A percentile compares a stretch with the other conserved stretches of the same genome.
phyloP scores from a whole-genome alignment of 768 basidiomycete species.

The Psilocybe cyanescens region DNA sequence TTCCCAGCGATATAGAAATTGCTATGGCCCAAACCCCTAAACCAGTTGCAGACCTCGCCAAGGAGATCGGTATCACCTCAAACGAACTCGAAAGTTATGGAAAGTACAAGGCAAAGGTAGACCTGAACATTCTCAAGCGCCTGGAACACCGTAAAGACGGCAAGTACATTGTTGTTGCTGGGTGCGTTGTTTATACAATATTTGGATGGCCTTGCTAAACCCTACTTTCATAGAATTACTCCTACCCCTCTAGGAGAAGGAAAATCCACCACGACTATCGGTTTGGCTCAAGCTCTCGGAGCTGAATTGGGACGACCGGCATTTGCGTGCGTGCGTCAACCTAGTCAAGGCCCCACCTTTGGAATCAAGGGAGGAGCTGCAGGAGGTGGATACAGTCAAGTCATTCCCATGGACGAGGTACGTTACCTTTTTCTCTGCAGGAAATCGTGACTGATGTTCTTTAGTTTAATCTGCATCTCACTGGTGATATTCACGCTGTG shows the following conservation, averaged over 20 bases:
- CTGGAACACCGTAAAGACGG: conserved; percentile 86
- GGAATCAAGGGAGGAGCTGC: conserved; percentile 99
- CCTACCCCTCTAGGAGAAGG: conserved; percentile 98
- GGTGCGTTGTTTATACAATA: conserved; percentile 47
- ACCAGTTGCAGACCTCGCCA: conserved; percentile 79
- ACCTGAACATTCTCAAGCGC: conserved; percentile 85
- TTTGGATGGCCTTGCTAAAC: conserved; percentile 9
- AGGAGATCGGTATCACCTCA: conserved; percentile 84
- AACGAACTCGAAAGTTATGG: conserved; percentile 95
- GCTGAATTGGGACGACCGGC: conserved; percentile 92
- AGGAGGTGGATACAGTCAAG: conserved; percentile 97
- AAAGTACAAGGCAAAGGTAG: conserved; percentile 96
- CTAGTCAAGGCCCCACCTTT: conserved; percentile 98
- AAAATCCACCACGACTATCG: conserved; percentile 97
- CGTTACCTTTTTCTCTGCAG: conserved; percentile 7
- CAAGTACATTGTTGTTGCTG: conserved; percentile 96
- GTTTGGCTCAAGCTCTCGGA: conserved; percentile 93
- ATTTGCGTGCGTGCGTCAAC: conserved; percentile 97
- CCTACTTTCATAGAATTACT: conserved; percentile 66
- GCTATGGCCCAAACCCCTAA: conserved; percentile 95
- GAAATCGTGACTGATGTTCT: conserved; percentile 4
- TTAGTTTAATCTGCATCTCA: conserved; percentile 94
- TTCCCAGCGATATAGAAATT: conserved; percentile 97
- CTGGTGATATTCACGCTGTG: conserved; percentile 97
- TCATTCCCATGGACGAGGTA: conserved; percentile 99